Base-by-base conservation (phyloP, 371 early-diverging fungal genomes). In the Apophysomyces trapeziformis region DNA sequence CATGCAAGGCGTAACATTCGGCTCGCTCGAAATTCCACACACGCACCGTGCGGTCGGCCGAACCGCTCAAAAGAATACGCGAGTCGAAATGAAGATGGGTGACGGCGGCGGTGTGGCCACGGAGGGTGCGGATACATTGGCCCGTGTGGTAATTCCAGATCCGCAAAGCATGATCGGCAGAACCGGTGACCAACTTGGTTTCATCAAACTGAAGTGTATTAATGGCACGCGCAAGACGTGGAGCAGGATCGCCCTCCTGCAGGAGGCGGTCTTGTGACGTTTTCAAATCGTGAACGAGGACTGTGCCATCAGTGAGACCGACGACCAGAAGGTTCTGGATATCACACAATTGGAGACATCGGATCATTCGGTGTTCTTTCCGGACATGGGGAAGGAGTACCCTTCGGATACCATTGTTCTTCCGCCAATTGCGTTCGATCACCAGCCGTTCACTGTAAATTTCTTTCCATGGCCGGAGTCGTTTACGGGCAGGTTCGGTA, bases 91-190 rank as follows among this genome's bases (percentile, higher is more conserved):
- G 93, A 13, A 97, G 80, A 46, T 91, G 92, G 35, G 89, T 85
- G 6, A 98, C 94, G 35, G 96, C 96, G 60, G 85, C 87, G 11
- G 97, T 95, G 62, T 90, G 91, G 5, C 92, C 92, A 54, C 85
- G 88, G 47, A 99, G 78, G 0, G 89, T 91, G 47, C 95, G 91
- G 45, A 99, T 87, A 63, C 93, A 92, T 46, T 90, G 82, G 56
- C 96, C 98, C 5, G 90, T 93, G 61, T 92, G 90, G 68, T 96
- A 93, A 74, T 98, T 95, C 99, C 99, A 99, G 65, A 99, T 92
- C 66, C 92, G 82, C n/a, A 99, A 87, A 0, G 96, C 97, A 45
- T 93, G 89, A 68, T 99, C 99, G 74, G 92, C 87, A 1, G 95
- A 94, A n/a, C 93, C 95, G 12, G 94, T 90, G 16, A 95, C 90